A percentile compares a stretch with the other conserved stretches of the same genome.
Conservation (phyloP, 176 grass and related monocot species). For the Miscanthus lutarioriparius region DNA sequence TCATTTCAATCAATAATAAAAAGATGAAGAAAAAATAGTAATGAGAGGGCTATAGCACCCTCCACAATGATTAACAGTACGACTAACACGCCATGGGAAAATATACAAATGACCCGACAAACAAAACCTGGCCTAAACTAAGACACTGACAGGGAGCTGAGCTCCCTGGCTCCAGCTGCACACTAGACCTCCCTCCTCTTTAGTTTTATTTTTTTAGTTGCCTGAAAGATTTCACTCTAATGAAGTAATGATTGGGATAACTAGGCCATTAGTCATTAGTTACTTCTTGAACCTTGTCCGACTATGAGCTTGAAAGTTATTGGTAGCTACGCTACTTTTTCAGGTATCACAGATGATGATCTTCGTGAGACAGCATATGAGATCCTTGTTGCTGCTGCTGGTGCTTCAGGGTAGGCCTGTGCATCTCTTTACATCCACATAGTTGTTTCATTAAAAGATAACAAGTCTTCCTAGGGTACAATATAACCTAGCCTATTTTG, state of each 20-base stretch:
- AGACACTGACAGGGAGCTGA: not conserved
- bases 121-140: not conserved
- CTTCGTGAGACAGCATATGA: constrained; percentile 99
- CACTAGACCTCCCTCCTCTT: not conserved
- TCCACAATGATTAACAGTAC: not conserved
- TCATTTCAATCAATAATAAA: not conserved
- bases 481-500: constrained; percentile 27
- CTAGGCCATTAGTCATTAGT: not conserved
- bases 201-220: not conserved
- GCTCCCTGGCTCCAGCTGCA: not conserved
- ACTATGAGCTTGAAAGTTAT: constrained; percentile 32
- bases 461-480: constrained; percentile 18
- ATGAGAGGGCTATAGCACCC: not conserved
- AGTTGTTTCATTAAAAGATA: not conserved
- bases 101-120: not conserved
- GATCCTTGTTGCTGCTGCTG: constrained; percentile 90
- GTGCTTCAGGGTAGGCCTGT: constrained; percentile 83
- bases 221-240: not conserved
- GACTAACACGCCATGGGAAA: not conserved
- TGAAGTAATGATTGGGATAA: constrained; percentile 13
- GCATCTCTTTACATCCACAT: not conserved
- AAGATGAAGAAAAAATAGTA: not conserved
- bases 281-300: constrained; percentile 19
- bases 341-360: constrained; percentile 94
- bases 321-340: constrained; percentile 42